Percentiles rank a stretch among this genome's conserved stretches.
phyloP scores from a whole-genome alignment of 2,329 filamentous ascomycete genomes.

The Aspergillus floridensis region DNA sequence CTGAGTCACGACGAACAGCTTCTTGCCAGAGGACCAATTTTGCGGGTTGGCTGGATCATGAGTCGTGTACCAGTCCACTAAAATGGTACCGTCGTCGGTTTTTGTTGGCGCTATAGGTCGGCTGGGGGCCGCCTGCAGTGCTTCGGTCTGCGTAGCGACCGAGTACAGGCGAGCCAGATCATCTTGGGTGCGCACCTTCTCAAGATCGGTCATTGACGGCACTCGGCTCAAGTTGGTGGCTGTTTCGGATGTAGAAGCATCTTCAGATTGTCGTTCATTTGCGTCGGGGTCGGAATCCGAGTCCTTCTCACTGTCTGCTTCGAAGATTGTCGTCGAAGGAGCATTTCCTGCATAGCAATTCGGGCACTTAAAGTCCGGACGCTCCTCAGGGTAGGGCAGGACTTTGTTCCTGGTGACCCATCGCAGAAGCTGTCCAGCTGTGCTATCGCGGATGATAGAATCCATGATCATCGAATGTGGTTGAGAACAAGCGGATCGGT shows the following conservation, averaged over 20 bases:
- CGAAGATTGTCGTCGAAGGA: background rate
- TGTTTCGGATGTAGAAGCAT: background rate
- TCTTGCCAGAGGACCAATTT: slow-evolving; percentile 1
- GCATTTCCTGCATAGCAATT: slow-evolving; percentile 1
- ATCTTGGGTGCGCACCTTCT: slow-evolving; percentile 2
- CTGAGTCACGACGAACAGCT: background rate
- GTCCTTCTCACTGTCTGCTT: background rate
- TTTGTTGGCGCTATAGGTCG: slow-evolving; percentile 2
- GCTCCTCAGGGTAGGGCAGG: slow-evolving; percentile 2
- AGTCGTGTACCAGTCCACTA: slow-evolving; percentile 5
- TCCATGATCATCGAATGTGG: background rate
- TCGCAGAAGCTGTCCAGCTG: slow-evolving; percentile 2
- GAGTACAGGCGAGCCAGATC: slow-evolving; percentile 2
- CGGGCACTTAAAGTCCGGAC: slow-evolving; percentile 1
- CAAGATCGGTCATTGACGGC: slow-evolving; percentile 3
- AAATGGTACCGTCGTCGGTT: slow-evolving; percentile 1
- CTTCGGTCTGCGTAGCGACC: slow-evolving; percentile 2
- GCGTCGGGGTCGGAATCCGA: background rate
- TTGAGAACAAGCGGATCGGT: background rate
- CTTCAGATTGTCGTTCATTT: background rate
- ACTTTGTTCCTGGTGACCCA: background rate
- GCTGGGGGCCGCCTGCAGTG: slow-evolving; percentile 1
- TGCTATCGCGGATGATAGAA: background rate
- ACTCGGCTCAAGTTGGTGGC: background rate
- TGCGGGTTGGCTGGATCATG: slow-evolving; percentile 7